Evolutionary conservation across 176 grass and related monocot species (phyloP).

Genomic region (Coix lacrymajobi): DNA sequence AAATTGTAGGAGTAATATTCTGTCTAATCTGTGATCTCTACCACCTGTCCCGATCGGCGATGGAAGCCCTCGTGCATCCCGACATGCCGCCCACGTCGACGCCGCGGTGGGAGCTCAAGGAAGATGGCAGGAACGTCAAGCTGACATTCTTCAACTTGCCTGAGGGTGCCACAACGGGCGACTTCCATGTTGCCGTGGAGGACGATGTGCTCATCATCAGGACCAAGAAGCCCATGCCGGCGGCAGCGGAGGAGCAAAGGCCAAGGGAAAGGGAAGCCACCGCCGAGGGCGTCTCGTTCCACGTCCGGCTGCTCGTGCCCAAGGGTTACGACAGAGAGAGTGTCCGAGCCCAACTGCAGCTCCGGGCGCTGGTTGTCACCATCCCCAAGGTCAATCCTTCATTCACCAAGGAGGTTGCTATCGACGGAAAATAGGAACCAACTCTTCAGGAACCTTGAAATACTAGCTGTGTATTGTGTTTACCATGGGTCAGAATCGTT

Average conservation of each 20-base stretch:
- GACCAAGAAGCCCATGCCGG: neutral
- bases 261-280: neutral
- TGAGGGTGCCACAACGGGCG: constrained; percentile 1
- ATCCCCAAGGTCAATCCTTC: constrained; percentile 10
- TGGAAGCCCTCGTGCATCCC: neutral
- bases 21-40: neutral
- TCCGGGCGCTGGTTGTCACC: constrained; percentile 24
- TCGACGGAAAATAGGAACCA: constrained; percentile 9
- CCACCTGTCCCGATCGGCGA: neutral
- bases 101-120: constrained; percentile 29
- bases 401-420: constrained; percentile 14
- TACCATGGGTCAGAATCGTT: too few relatives aligned
- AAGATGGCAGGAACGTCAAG: constrained; percentile 25
- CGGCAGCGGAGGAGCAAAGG: neutral
- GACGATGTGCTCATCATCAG: constrained; percentile 27
- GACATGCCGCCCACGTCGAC: neutral
- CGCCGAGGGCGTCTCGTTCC: neutral
- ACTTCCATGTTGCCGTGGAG: constrained; percentile 17
- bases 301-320: constrained; percentile 28
- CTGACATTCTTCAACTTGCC: constrained; percentile 30
- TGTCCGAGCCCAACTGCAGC: constrained; percentile 25
- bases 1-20: too few relatives aligned
- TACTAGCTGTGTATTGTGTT: too few relatives aligned
- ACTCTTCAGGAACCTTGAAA: neutral
- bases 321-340: constrained; percentile 23